Percentiles rank a stretch among this genome's conserved stretches.
phyloP scores from a whole-genome alignment of 371 early-diverging fungal species.

The Apophysomyces elegans region DNA sequence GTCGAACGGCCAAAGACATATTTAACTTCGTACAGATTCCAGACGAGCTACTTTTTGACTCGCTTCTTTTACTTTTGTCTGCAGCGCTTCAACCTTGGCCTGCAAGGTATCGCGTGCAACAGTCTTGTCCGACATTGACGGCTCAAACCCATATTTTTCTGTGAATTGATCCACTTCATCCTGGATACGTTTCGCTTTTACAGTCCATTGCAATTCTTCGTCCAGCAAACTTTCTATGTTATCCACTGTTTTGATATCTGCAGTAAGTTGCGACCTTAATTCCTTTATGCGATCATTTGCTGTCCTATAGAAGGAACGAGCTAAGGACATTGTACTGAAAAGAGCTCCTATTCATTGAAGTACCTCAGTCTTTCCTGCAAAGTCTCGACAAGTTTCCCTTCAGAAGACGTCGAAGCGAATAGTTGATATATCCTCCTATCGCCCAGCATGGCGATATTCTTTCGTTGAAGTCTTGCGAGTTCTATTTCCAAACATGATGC shows the following conservation, averaged over 20 bases:
- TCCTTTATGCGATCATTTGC: not conserved
- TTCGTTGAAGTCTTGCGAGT: constrained; percentile 18
- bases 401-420: not conserved
- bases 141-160: constrained; percentile 25
- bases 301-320: not conserved
- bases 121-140: constrained; percentile 11
- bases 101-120: constrained; percentile 17
- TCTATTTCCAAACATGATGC: constrained; percentile 21
- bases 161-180: constrained; percentile 12
- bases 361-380: constrained; percentile 18
- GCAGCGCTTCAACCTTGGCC: constrained; percentile 13
- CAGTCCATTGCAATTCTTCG: not conserved
- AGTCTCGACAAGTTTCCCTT: not conserved
- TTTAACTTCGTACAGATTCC: constrained; percentile 15
- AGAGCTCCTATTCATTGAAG: not conserved
- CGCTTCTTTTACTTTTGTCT: constrained; percentile 2
- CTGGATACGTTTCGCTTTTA: not conserved
- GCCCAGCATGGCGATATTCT: constrained; percentile 23
- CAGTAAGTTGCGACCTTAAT: not conserved
- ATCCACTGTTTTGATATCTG: not conserved
- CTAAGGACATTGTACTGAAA: not conserved
- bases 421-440: constrained; percentile 17
- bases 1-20: not conserved
- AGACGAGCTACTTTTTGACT: constrained; percentile 13
- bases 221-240: not conserved